A percentile compares a stretch with the other conserved stretches of the same genome.
Conservation (phyloP, 768 basidiomycete species). For the Zangia roseola region DNA sequence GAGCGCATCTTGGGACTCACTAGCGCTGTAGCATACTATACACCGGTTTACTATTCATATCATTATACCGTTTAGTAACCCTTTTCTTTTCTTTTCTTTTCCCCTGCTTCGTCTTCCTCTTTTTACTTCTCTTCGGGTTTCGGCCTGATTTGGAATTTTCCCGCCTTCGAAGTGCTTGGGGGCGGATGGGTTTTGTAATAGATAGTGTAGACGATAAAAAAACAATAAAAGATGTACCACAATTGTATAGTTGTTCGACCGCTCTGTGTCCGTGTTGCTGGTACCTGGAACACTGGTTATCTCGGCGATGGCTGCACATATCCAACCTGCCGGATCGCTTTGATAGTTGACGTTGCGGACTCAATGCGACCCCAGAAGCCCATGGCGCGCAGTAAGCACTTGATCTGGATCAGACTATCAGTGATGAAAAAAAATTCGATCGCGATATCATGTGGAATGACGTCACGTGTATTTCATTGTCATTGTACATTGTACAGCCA, state of each 20-base stretch:
- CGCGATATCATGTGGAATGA: slow-evolving; percentile 5
- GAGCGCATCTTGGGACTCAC: slow-evolving; percentile 10
- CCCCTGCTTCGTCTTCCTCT: neutral
- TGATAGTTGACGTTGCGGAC: neutral
- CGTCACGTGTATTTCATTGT: too few relatives aligned
- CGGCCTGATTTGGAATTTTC: neutral
- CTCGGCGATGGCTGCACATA: neutral
- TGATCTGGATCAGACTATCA: too few relatives aligned
- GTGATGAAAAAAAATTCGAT: slow-evolving; percentile 2
- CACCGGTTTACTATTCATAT: slow-evolving; percentile 19
- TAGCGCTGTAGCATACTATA: slow-evolving; percentile 23
- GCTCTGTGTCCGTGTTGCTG: neutral
- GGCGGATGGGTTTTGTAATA: slow-evolving; percentile 13
- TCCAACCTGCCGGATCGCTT: neutral
- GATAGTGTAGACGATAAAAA: slow-evolving; percentile 19
- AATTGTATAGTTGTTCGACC: neutral
- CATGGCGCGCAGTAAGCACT: too few relatives aligned
- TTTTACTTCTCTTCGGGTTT: slow-evolving; percentile 1
- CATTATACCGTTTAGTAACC: slow-evolving; percentile 21
- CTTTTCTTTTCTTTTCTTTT: too few relatives aligned
- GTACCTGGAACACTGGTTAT: slow-evolving; percentile 4
- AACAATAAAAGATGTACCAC: slow-evolving; percentile 8
- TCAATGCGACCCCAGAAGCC: neutral
- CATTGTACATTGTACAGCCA: slow-evolving; percentile 4
- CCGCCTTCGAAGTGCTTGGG: neutral